These are phyloP conservation scores for Stachybotrys chlorohalonatus DNA, from an alignment of 2,329 filamentous ascomycete species.

Conservation along the genomic window DNA sequence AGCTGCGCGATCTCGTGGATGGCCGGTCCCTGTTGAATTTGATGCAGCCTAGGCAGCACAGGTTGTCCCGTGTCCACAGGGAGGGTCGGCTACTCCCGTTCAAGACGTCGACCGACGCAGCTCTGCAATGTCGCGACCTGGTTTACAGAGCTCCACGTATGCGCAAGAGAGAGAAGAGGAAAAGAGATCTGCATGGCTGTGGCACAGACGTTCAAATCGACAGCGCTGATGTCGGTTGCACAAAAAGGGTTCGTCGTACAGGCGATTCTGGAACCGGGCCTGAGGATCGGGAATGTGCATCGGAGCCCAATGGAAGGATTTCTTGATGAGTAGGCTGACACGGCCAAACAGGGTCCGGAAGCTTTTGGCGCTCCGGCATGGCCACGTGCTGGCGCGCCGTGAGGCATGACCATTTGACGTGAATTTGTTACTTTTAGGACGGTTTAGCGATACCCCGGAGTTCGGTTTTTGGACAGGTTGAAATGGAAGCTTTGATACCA, in stretches of 20 bases:
- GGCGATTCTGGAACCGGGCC: not conserved
- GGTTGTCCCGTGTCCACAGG: not conserved
- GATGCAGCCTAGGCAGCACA: not conserved
- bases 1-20: conserved; percentile 3
- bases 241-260: not conserved
- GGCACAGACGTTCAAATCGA: conserved; percentile 2
- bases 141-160: conserved; percentile 13
- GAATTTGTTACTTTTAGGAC: not conserved
- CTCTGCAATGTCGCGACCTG: conserved; percentile 12
- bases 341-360: too few relatives aligned
- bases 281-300: not conserved
- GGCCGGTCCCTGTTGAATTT: not conserved
- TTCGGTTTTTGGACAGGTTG: not conserved
- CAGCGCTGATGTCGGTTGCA: not conserved
- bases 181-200: conserved; percentile 5
- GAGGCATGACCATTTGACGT: not conserved
- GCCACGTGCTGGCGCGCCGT: too few relatives aligned
- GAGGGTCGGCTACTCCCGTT: conserved; percentile 6
- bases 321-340: not conserved
- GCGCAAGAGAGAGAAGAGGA: conserved; percentile 15
- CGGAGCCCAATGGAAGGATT: not conserved
- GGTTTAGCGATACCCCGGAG: not conserved
- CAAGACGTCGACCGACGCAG: conserved; percentile 13
- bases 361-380: too few relatives aligned
- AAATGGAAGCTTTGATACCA: not conserved